These are phyloP conservation scores for Larix sibirica DNA, from an alignment of 83 land plant genomes.

Conservation along the genomic window DNA sequence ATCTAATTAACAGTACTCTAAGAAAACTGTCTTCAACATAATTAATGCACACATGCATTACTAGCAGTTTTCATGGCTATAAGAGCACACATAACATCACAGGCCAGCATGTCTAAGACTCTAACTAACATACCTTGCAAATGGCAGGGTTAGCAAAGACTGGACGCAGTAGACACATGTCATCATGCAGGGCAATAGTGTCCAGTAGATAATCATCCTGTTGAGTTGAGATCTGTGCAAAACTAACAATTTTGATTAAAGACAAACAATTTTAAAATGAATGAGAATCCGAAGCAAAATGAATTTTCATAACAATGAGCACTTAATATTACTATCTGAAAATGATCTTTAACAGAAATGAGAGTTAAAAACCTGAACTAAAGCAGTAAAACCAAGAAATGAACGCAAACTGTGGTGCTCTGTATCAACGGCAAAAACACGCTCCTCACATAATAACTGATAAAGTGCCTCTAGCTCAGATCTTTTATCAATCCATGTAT, in stretches of 20 bases:
- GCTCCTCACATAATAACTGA: conserved; percentile 44
- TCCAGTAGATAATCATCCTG: conserved; percentile 83
- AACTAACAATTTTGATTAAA: neutral
- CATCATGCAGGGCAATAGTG: conserved; percentile 91
- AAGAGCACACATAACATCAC: neutral
- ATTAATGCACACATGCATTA: neutral
- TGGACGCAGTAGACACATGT: conserved; percentile 63
- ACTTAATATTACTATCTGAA: neutral
- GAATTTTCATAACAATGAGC: neutral
- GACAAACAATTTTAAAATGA: neutral
- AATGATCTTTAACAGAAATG: neutral
- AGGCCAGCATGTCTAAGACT: neutral
- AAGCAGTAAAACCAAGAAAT: conserved; percentile 91
- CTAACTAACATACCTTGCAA: conserved; percentile 63
- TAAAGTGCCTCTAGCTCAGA: conserved; percentile 53
- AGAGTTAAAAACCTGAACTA: conserved; percentile 69
- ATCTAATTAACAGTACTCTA: neutral
- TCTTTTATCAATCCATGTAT: conserved; percentile 70
- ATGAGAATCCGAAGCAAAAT: neutral
- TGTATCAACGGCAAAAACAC: conserved; percentile 88
- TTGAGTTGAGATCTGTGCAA: conserved; percentile 77
- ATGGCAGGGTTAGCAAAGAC: conserved; percentile 85
- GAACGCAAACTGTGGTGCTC: conserved; percentile 93
- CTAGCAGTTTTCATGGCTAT: neutral
- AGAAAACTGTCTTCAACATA: neutral